These are phyloP conservation scores for Globisporangium radiosum DNA, from an alignment of 352 stramenopile genomes.

Conservation along the genomic window DNA sequence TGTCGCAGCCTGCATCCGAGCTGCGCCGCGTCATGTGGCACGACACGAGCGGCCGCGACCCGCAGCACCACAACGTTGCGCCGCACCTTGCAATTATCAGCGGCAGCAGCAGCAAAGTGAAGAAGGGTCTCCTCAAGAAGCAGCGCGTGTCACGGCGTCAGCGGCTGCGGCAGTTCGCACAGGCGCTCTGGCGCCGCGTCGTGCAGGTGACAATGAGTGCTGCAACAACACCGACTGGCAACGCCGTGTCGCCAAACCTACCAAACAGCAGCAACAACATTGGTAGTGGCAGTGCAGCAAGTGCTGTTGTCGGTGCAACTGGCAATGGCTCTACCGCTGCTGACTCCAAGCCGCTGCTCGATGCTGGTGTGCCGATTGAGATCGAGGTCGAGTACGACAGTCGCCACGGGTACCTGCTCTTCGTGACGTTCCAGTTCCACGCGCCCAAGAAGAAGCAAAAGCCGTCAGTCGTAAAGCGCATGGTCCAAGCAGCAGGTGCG, in stretches of 20 bases:
- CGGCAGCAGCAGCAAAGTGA: not conserved
- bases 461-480: not conserved
- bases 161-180: slow-evolving; percentile 18
- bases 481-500: not conserved
- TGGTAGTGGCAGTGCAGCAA: not conserved
- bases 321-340: not conserved
- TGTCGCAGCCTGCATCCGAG: slow-evolving; percentile 41
- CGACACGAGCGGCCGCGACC: slow-evolving; percentile 19
- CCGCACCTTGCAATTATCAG: not conserved
- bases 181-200: slow-evolving; percentile 2
- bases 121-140: not conserved
- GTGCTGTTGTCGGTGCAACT: not conserved
- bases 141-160: slow-evolving; percentile 18
- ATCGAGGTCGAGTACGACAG: slow-evolving; percentile 74
- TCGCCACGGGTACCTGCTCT: slow-evolving; percentile 44
- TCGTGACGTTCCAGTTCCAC: slow-evolving; percentile 44
- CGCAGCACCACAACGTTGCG: not conserved
- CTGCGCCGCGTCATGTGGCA: slow-evolving; percentile 46
- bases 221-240: slow-evolving; percentile 12
- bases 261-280: not conserved
- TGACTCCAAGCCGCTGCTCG: slow-evolving; percentile 10
- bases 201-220: slow-evolving; percentile 10
- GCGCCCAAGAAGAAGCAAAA: slow-evolving; percentile 4
- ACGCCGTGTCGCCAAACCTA: slow-evolving; percentile 14
- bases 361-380: slow-evolving; percentile 39